Conservation (phyloP, 2,329 filamentous ascomycete genomes). For the Pseudocercospora fuligena region DNA sequence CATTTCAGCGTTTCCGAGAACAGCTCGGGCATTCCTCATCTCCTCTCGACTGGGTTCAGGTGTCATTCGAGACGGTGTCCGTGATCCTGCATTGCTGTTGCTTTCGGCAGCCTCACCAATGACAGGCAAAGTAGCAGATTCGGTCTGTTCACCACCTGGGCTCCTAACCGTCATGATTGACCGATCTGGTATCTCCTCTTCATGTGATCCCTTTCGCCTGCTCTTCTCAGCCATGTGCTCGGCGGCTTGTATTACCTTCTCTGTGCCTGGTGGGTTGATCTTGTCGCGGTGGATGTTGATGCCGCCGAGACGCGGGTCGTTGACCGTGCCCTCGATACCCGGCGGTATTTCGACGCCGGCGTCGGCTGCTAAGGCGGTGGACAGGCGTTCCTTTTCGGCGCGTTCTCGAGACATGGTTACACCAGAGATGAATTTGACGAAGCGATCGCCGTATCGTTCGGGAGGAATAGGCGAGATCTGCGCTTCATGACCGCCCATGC, state of each 20-base stretch:
- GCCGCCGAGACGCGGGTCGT: slow-evolving; percentile 46
- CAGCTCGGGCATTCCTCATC: slow-evolving; percentile 16
- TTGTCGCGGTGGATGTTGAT: slow-evolving; percentile 42
- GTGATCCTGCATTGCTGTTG: slow-evolving; percentile 56
- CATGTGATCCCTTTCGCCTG: slow-evolving; percentile 50
- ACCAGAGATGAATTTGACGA: slow-evolving; percentile 87
- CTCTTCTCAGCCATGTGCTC: slow-evolving; percentile 68
- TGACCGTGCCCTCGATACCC: slow-evolving; percentile 35
- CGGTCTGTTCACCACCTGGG: slow-evolving; percentile 61
- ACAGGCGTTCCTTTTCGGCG: slow-evolving; percentile 58
- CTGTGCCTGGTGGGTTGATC: slow-evolving; percentile 48
- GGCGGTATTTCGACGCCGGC: slow-evolving; percentile 29
- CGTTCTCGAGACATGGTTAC: slow-evolving; percentile 91
- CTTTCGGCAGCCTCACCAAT: slow-evolving; percentile 89
- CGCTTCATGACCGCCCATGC: slow-evolving; percentile 77
- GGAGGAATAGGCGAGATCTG: slow-evolving; percentile 94
- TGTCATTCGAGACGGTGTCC: slow-evolving; percentile 33
- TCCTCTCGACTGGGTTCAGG: slow-evolving; percentile 34
- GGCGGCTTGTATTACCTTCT: slow-evolving; percentile 61
- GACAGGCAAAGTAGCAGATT: slow-evolving; percentile 71
- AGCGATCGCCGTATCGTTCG: slow-evolving; percentile 88
- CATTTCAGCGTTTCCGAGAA: slow-evolving; percentile 36
- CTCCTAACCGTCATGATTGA: slow-evolving; percentile 63
- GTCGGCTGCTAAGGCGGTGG: slow-evolving; percentile 35
- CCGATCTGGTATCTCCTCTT: slow-evolving; percentile 66